Base-by-base conservation (phyloP, 2,329 filamentous ascomycete genomes). In the Arthrobotrys megalospora region DNA sequence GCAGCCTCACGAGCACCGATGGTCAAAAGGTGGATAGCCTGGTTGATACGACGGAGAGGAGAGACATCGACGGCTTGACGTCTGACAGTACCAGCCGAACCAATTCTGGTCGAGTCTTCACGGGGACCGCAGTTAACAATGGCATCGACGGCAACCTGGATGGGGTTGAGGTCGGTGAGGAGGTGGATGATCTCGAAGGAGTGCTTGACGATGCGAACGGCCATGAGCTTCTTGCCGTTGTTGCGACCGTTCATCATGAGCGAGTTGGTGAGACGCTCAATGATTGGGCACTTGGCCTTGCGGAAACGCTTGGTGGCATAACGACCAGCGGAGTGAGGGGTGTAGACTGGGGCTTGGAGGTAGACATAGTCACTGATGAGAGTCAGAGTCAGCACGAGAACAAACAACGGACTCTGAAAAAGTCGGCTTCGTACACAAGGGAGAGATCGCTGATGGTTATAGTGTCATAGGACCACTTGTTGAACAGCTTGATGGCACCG, bases 161-260 rank as follows among this genome's bases (percentile, higher is more conserved):
- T 96, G 86, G 96, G 96, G 92, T 99, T 99, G 90, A 98, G 96
- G 90, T 99, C 96, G 90, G 96, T 98, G 94, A 98, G 98, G 89
- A 99, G 94, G 93, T 98, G 94, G 88, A 99, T 94, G 87, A 99
- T 99, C 90, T 99, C 96, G 88, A 99, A 99, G 84, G 95, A 88
- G 90, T 99, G 96, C 83, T 94, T 94, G 85, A 99, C 94, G 84
- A 99, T 99, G 88, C 96, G 94, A 87, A 98, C 95, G 86, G 96
- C 96, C 94, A 97, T 97, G 86, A 98, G 91, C 93, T 99, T 99
- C 93, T 99, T 99, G 88, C 96, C 96, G 93, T 97, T 99, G 93
- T 99, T 99, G 89, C 96, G 96, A 88, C 96, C 96, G 92, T 99
- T 97, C 95, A 98, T 98, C 96, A 99, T 99, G 87, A 99, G 92